These are phyloP conservation scores for Aspergillus coremiiformis DNA, from an alignment of 495 filamentous ascomycete species.

Conservation along the genomic window DNA sequence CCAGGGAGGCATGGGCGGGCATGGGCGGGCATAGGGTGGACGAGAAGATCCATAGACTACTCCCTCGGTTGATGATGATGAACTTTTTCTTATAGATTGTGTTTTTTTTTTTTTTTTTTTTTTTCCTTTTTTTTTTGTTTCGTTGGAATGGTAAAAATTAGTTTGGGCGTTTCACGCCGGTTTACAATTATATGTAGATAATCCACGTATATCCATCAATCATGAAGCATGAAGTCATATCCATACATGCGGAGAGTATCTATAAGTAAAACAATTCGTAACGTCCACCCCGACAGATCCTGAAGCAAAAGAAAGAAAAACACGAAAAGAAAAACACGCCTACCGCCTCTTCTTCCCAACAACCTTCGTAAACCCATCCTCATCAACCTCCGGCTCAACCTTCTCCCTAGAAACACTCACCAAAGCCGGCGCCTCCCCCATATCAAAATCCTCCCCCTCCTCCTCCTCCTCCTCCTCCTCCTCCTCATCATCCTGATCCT, in stretches of 20 bases:
- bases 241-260: conserved; percentile 5
- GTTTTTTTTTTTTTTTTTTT: conserved; percentile 13
- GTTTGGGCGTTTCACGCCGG: conserved; percentile 3
- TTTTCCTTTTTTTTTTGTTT: conserved; percentile 16
- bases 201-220: neutral
- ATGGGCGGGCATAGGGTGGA: conserved; percentile 19
- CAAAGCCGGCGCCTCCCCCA: conserved; percentile 63
- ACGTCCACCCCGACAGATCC: neutral
- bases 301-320: neutral
- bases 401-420: conserved; percentile 55
- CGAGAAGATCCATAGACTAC: conserved; percentile 18
- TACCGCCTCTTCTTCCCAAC: conserved; percentile 59
- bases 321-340: conserved; percentile 7
- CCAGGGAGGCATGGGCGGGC: conserved; percentile 17
- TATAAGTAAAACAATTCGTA: conserved; percentile 4
- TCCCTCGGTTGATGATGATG: conserved; percentile 38
- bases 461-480: conserved; percentile 48
- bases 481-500: conserved; percentile 51
- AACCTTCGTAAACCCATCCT: conserved; percentile 92
- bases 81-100: conserved; percentile 24
- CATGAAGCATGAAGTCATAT: neutral
- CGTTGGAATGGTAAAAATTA: conserved; percentile 18
- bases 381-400: conserved; percentile 71
- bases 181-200: neutral
- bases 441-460: conserved; percentile 50